Conservation (phyloP, 129 eudicot species). For the Tagetes erecta region DNA sequence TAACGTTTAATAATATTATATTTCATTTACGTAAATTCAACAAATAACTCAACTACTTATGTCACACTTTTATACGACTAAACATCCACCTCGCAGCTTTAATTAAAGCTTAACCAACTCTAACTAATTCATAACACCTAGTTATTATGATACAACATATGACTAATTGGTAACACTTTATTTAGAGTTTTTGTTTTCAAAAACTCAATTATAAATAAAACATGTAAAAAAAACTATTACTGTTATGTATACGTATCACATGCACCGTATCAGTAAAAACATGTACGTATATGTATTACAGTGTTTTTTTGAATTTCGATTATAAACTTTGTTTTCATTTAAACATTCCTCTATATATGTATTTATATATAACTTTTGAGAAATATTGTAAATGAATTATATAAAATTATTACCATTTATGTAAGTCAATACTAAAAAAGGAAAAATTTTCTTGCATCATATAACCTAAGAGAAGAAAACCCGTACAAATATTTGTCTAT, state of each 20-base stretch:
- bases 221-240: too few species aligned
- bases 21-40: background rate
- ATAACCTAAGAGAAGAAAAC: conserved; percentile 22
- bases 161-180: background rate
- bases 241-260: too few species aligned
- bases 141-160: background rate
- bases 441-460: conserved; percentile 1
- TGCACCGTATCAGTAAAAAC: too few species aligned
- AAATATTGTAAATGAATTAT: background rate
- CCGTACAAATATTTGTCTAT: conserved; percentile 9
- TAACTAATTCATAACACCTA: background rate
- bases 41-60: background rate
- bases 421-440: background rate
- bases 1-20: background rate
- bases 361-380: background rate
- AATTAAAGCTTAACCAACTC: background rate
- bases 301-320: too few species aligned
- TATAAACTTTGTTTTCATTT: too few species aligned
- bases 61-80: background rate
- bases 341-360: background rate
- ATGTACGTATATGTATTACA: too few species aligned
- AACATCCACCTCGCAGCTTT: background rate
- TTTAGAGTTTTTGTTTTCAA: too few species aligned
- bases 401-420: background rate
- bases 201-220: too few species aligned